Percentiles rank a stretch among this genome's conserved stretches.
Evolutionary conservation across 1,284 basidiomycete genomes (phyloP).

Genomic region (Ganoderma lucidum): DNA sequence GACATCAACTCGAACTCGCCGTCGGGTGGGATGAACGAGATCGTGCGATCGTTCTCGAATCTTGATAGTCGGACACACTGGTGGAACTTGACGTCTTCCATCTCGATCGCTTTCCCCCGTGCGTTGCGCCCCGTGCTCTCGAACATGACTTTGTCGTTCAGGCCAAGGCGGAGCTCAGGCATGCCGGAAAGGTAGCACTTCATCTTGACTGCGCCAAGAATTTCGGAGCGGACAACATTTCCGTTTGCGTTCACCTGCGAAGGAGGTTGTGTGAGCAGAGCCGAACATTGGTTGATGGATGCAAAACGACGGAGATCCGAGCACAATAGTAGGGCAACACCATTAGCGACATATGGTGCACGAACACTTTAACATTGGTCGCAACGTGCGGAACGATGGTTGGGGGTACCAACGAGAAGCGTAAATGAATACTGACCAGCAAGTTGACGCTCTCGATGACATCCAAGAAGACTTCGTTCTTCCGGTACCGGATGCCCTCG

Average conservation of each 20-base stretch:
- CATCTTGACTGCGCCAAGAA: constrained; percentile 98
- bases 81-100: constrained; percentile 99
- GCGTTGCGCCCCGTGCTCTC: constrained; percentile 96
- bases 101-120: constrained; percentile 97
- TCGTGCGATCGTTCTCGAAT: constrained; percentile 99
- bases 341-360: background rate
- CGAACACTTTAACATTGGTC: background rate
- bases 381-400: background rate
- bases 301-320: too few relatives aligned
- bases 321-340: background rate
- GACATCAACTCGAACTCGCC: constrained; percentile 99
- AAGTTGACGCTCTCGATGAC: constrained; percentile 98
- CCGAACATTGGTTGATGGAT: background rate
- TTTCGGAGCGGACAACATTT: constrained; percentile 97
- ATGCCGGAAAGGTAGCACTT: constrained; percentile 99
- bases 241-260: constrained; percentile 93
- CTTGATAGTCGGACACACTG: constrained; percentile 99
- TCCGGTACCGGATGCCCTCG: constrained; percentile 97
- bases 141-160: constrained; percentile 99
- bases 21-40: constrained; percentile 99
- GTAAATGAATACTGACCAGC: constrained; percentile 58
- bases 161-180: constrained; percentile 94
- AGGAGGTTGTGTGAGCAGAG: background rate
- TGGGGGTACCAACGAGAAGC: constrained; percentile 38
- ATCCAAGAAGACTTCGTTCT: constrained; percentile 99